Base-by-base conservation (phyloP, 805 yeast species). In the Candida sphagnicola region DNA sequence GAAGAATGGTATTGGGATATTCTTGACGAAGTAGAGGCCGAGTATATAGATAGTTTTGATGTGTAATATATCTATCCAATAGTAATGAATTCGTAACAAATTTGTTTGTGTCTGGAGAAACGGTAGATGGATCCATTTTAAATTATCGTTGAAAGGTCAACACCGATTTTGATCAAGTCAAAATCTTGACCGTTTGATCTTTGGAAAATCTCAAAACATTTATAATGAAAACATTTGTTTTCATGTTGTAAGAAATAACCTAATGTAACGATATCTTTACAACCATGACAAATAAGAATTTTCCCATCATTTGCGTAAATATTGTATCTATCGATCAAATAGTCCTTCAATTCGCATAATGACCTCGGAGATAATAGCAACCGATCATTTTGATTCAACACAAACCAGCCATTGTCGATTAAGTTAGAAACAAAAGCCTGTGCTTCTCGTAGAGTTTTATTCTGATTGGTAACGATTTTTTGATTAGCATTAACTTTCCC, bases 1-100 rank as follows among this genome's bases (percentile, higher is more conserved):
- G 95, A 88, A 45, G 96, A 88, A 46, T 75, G 84, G 47, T 79
- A 78, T 1, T 82, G 83, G 78, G 99, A 93, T 60, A 54, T 89
- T 3, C 53, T 91, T 3, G 97, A 93, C 54, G 96, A 93, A 59
- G 74, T 85, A 0, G 90, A 84, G 41, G 82, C 78, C 23, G 75
- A 70, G 36, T 73, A 67, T 43, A 54, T 79, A 36, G 84, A 77
- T 45, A 54, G 59, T 14, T 59, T 68, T 41, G 77, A 69, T 19
- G 31, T 37, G 31, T 34, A 43, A 14, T n/a, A 24, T 36, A 5
- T 38, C 15, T 28, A n/a, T n/a, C n/a, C n/a, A n/a, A n/a, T n/a
- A n/a, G n/a, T n/a, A n/a, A n/a, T n/a, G n/a, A n/a, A n/a, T n/a
- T n/a, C n/a, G n/a, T n/a, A n/a, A n/a, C n/a, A n/a, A n/a, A n/a